Conservation (phyloP, 306 rosid genomes). For the Corylus avellana region DNA sequence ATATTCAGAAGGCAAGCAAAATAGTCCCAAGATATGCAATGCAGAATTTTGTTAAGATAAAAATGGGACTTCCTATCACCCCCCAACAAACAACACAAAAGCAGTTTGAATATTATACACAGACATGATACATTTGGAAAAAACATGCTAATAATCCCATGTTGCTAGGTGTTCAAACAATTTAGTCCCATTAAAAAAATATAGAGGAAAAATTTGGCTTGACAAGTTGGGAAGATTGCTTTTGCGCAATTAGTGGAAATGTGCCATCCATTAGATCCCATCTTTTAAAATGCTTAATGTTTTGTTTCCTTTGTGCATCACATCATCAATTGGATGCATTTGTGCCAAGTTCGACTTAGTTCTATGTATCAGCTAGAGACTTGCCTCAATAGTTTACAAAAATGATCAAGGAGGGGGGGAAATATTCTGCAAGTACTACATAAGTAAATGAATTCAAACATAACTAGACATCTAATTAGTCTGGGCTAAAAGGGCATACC, state of each 20-base stretch:
- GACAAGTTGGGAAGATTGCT: neutral
- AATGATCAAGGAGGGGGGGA: neutral
- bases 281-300: neutral
- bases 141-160: slow-evolving; percentile 2
- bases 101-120: slow-evolving; percentile 12
- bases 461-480: neutral
- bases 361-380: neutral
- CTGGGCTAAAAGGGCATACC: slow-evolving; percentile 41
- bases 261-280: neutral
- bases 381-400: neutral
- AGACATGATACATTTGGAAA: neutral
- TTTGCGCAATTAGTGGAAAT: neutral
- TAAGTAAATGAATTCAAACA: neutral
- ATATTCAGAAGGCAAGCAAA: slow-evolving; percentile 18
- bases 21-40: slow-evolving; percentile 8
- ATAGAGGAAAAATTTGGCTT: neutral
- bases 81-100: neutral
- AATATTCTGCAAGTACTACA: neutral
- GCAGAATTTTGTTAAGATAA: neutral
- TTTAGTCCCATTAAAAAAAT: neutral
- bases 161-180: slow-evolving; percentile 7
- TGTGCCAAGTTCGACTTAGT: neutral
- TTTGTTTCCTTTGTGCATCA: neutral
- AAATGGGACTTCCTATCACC: neutral
- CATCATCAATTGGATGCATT: neutral